Evolutionary conservation across 352 stramenopile species (phyloP), one percentile per base, ranked within the genome.

Genomic region (Thraustochytrium sp.): DNA sequence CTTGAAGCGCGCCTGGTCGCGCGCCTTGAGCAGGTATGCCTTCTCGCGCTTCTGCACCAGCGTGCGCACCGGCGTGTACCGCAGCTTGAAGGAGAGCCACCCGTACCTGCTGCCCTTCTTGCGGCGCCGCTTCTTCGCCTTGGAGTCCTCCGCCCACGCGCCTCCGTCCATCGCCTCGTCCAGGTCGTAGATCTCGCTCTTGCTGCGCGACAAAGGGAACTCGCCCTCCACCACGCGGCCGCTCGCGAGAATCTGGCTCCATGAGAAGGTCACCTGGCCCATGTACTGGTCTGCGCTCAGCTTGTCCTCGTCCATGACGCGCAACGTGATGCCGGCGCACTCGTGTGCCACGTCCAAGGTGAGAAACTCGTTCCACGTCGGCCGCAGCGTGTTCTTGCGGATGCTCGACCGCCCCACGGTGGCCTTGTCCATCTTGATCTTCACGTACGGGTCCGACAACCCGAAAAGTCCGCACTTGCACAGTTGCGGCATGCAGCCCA

Each of bases 41-140:
- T 75, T 72, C 64, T 77, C 42, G 13, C 42, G 53, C 26, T 64
- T 80, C 42, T 68, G 4, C 23, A 80, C 34, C 16, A 80, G 46
- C 18, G 40, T 61, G 29, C 23, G 63, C 21, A 53, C 68, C 18
- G 68, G 68, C n/a, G 46, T 80, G 68, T 63, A 80, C 4, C 68
- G 68, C 36, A 80, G 31, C 68, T 51, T 46, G 31, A 80, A 42
- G 5, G 68, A 53, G 31, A 80, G 68, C 68, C 68, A 80, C 11
- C 68, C 68, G 51, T 61, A 42, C 53, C 76, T 80, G 37, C 34
- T 55, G 68, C 34, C 40, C 68, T 80, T 80, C 36, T 62, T 77
- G 68, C 68, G 68, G 0, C 48, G 53, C 5, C 62, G 36, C 31
- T 38, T 34, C 53, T 80, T 80, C 11, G 26, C 48, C 21, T 44